phyloP scores from a whole-genome alignment of 2,329 filamentous ascomycete genomes.

The Fusarium sp. region DNA sequence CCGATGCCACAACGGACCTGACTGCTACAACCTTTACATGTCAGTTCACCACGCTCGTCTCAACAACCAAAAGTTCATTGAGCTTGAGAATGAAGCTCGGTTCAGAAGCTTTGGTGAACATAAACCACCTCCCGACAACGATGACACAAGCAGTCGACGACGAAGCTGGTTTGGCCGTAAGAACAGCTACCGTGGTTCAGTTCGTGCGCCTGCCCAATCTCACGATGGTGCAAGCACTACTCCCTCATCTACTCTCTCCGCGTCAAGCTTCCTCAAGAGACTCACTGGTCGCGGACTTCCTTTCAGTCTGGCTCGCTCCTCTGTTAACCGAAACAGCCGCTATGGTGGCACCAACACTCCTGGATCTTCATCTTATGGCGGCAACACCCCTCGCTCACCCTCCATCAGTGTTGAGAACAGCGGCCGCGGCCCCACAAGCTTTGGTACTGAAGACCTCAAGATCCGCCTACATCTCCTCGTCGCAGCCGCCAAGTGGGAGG shows the following conservation, averaged over 20 bases:
- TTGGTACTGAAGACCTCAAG: slow-evolving; percentile 76
- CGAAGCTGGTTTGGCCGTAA: slow-evolving; percentile 70
- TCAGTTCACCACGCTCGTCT: slow-evolving; percentile 90
- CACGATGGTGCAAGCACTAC: slow-evolving; percentile 79
- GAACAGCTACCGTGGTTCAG: slow-evolving; percentile 72
- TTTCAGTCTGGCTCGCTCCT: slow-evolving; percentile 86
- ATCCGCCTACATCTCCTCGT: slow-evolving; percentile 87
- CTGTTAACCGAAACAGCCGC: slow-evolving; percentile 67
- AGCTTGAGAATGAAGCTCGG: slow-evolving; percentile 71
- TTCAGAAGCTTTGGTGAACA: slow-evolving; percentile 77
- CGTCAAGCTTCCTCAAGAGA: slow-evolving; percentile 82
- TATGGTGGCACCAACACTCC: slow-evolving; percentile 70
- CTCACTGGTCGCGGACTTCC: slow-evolving; percentile 75
- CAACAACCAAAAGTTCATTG: slow-evolving; percentile 89
- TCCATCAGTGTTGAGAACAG: slow-evolving; percentile 65
- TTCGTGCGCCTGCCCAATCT: slow-evolving; percentile 71
- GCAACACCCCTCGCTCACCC: slow-evolving; percentile 63
- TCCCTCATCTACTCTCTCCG: slow-evolving; percentile 68
- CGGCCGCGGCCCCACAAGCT: slow-evolving; percentile 67
- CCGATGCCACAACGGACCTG: slow-evolving; percentile 78
- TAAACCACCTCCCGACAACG: slow-evolving; percentile 60
- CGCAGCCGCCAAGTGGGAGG: slow-evolving; percentile 83
- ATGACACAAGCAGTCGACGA: slow-evolving; percentile 58
- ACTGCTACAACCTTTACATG: slow-evolving; percentile 84
- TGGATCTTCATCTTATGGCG: slow-evolving; percentile 62